Evolutionary conservation across 2,329 filamentous ascomycete species (phyloP).

Genomic region (Venturia asperata): DNA sequence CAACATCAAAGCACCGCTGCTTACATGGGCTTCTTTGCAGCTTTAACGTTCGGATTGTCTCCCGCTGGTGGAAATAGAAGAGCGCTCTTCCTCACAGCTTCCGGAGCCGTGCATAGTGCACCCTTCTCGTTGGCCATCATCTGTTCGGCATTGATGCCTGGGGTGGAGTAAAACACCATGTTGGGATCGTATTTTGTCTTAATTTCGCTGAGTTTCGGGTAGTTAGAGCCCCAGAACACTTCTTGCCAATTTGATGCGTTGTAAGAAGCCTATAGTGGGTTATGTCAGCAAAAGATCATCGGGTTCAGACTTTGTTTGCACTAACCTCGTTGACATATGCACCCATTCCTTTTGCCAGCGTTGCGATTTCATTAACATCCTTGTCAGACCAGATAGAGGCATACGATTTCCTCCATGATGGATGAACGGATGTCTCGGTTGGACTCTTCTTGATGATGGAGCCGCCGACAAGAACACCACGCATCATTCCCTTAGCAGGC

Average conservation of each 20-base stretch:
- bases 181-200: conserved; percentile 48
- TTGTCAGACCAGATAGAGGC: not conserved
- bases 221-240: conserved; percentile 51
- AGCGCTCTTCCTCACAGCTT: not conserved
- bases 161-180: conserved; percentile 52
- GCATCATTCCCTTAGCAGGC: conserved; percentile 15
- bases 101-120: conserved; percentile 4
- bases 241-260: conserved; percentile 35
- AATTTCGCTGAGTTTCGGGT: conserved; percentile 41
- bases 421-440: conserved; percentile 16
- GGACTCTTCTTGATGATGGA: not conserved
- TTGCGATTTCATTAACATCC: not conserved
- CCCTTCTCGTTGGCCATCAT: conserved; percentile 15
- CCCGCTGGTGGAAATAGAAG: not conserved
- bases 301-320: conserved; percentile 38
- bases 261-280: not conserved
- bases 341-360: conserved; percentile 12
- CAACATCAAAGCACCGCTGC: not conserved
- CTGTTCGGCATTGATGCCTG: conserved; percentile 17
- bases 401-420: conserved; percentile 15
- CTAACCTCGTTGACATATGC: conserved; percentile 16
- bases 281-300: conserved; percentile 24
- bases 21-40: not conserved
- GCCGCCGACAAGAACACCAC: conserved; percentile 16
- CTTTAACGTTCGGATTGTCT: not conserved